Conservation (phyloP, 1,284 basidiomycete species). For the Cystobasidium pallidum region DNA sequence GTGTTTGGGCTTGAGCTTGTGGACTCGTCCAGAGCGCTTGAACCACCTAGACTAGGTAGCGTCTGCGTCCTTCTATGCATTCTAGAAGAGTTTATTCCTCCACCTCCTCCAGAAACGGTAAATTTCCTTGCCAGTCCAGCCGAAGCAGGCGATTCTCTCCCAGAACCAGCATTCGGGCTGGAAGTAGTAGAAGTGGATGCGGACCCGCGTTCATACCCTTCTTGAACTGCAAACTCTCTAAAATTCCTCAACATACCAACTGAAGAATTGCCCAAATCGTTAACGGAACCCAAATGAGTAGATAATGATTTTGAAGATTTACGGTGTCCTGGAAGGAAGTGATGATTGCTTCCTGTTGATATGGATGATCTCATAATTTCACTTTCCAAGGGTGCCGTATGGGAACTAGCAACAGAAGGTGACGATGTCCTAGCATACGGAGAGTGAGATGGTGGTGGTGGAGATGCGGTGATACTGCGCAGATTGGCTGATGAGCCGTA, state of each 20-base stretch:
- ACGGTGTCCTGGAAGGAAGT: conserved; percentile 4
- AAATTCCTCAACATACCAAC: conserved; percentile 36
- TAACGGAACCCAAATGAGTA: conserved; percentile 33
- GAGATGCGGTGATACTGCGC: not conserved
- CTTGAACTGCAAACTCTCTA: conserved; percentile 34
- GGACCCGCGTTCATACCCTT: not conserved
- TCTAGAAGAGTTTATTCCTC: not conserved
- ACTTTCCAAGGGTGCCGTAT: conserved; percentile 61
- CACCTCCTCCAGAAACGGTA: conserved; percentile 24
- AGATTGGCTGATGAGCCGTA: conserved; percentile 57
- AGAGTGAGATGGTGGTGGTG: conserved; percentile 54
- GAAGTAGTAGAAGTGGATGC: not conserved
- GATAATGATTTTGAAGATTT: conserved; percentile 30
- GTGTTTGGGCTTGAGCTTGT: conserved; percentile 5
- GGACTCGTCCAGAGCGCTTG: not conserved
- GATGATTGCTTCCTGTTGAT: not conserved
- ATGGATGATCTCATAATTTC: conserved; percentile 56
- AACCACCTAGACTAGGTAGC: conserved; percentile 23
- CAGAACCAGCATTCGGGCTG: not conserved
- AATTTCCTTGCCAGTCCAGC: conserved; percentile 29
- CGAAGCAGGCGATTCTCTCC: conserved; percentile 13
- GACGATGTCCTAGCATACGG: not conserved
- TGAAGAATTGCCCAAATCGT: conserved; percentile 32
- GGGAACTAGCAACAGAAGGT: conserved; percentile 63
- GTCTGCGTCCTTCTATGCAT: conserved; percentile 35